A percentile compares a stretch with the other conserved stretches of the same genome.
Conservation (phyloP, 306 rosid genomes). For the Styphnolobium japonicum region DNA sequence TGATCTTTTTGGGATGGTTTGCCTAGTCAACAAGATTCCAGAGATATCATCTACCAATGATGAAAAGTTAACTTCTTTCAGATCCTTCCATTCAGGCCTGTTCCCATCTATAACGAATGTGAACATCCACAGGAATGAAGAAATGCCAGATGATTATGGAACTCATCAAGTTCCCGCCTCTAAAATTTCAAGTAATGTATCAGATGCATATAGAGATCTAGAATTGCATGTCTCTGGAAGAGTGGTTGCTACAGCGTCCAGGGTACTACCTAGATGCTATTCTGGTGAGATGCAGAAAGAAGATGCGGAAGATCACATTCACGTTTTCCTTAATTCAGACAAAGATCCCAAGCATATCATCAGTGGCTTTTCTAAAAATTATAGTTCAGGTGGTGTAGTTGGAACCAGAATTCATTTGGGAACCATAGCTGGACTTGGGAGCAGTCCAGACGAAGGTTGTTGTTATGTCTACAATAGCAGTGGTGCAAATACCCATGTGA, state of each 20-base stretch:
- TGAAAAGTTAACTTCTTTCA: conserved; percentile 49
- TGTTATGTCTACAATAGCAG: conserved; percentile 66
- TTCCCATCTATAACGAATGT: conserved; percentile 36
- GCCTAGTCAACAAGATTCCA: conserved; percentile 48
- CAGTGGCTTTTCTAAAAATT: conserved; percentile 31
- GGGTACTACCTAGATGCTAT: conserved; percentile 57
- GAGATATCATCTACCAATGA: conserved; percentile 44
- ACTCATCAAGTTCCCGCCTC: conserved; percentile 23
- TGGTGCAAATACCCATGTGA: conserved; percentile 76
- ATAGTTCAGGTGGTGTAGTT: conserved; percentile 24
- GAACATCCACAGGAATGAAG: conserved; percentile 28
- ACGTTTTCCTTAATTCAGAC: conserved; percentile 59
- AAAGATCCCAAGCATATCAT: conserved; percentile 32
- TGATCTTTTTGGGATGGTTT: conserved; percentile 90
- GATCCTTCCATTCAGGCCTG: conserved; percentile 33
- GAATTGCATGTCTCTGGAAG: conserved; percentile 82
- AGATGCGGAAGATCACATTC: conserved; percentile 67
- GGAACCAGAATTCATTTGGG: conserved; percentile 68
- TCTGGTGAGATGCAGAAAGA: conserved; percentile 36
- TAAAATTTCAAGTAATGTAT: conserved; percentile 28
- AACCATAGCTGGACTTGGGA: conserved; percentile 81
- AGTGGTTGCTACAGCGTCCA: conserved; percentile 72
- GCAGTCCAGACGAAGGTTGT: conserved; percentile 79
- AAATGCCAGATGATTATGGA: conserved; percentile 30
- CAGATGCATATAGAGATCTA: conserved; percentile 72